A percentile compares a stretch with the other conserved stretches of the same genome.
These are phyloP conservation scores for Eragrostis tef DNA, from an alignment of 202 grass and related monocot genomes.

Conservation along the genomic window DNA sequence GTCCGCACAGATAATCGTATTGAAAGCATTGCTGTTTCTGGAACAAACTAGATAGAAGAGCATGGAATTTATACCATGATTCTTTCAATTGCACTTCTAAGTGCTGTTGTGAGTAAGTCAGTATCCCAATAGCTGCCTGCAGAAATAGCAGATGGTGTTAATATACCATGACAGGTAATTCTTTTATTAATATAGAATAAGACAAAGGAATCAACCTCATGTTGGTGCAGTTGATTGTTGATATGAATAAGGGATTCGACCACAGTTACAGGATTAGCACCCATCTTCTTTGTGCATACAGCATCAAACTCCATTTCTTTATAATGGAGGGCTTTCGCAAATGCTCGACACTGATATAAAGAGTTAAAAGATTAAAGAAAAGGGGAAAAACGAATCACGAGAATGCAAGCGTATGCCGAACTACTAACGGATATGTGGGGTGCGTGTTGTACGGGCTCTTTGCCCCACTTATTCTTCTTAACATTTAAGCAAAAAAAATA, in stretches of 20 bases:
- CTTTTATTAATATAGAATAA: conserved; percentile 36
- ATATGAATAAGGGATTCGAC: conserved; percentile 99
- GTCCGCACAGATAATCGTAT: conserved; percentile 13
- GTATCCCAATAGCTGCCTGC: conserved; percentile 95
- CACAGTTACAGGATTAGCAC: conserved; percentile 92
- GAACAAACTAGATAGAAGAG: not conserved
- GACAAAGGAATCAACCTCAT: conserved; percentile 70
- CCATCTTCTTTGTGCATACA: conserved; percentile 91
- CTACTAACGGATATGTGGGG: too few relatives aligned
- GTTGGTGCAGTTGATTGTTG: conserved; percentile 96
- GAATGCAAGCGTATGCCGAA: too few relatives aligned
- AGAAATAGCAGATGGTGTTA: conserved; percentile 37
- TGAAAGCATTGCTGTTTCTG: not conserved
- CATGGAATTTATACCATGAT: conserved; percentile 72
- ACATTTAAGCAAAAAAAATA: too few relatives aligned
- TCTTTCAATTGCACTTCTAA: conserved; percentile 96
- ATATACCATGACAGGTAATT: conserved; percentile 40
- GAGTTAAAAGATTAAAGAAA: conserved; percentile 28
- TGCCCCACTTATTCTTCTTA: too few relatives aligned
- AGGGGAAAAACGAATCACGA: too few relatives aligned
- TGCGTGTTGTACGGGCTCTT: too few relatives aligned
- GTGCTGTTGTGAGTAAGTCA: conserved; percentile 92
- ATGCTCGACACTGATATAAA: conserved; percentile 81
- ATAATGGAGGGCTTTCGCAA: conserved; percentile 97
- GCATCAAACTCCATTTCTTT: conserved; percentile 99